Evolutionary conservation across 257 asterid species (phyloP), one percentile per base, ranked within the genome.

Genomic region (Salvia miltiorrhiza): DNA sequence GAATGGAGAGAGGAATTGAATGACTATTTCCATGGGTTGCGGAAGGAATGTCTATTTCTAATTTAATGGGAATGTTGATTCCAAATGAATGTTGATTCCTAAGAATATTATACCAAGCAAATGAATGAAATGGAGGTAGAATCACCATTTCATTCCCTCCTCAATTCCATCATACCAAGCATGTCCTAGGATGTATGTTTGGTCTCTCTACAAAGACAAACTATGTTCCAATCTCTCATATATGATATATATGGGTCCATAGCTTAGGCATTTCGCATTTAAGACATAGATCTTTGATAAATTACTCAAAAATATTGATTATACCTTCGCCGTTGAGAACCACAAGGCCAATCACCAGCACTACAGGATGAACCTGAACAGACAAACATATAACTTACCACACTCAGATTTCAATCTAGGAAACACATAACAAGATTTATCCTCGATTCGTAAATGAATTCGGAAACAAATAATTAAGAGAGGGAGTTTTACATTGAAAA

Each of bases 261-360:
- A 53, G 59, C 59, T 53, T 53, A 54, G 5, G 39, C 39, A 54
- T 24, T 30, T 57, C 8, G 43, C 20, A n/a, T n/a, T 30, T 57
- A 3, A 57, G 7, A 30, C 63, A 32, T 8, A 30, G 10, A 57
- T 33, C 5, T n/a, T 13, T 3, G 11, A 59, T 3, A 20, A 19
- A 35, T 59, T 35, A 33, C 19, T 35, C 32, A 28, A 6, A 24
- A 9, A 59, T 11, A 40, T 40, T 23, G 44, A 11, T 21, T 43
- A 70, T 86, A 93, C 98, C 98, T 88, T 93, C 98, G 50, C 98
- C 98, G 80, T 81, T 86, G 57, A 93, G 76, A 76, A 90, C 79
- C 75, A 93, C 79, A 32, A 93, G 79, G 14, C 95, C 88, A 54
- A 87, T 85, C 74, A 90, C 89, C 93, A 88, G 87, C 66, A 90